Evolutionary conservation across 805 yeast genomes (phyloP).

Genomic region (Sugiyamaella chiloensis): DNA sequence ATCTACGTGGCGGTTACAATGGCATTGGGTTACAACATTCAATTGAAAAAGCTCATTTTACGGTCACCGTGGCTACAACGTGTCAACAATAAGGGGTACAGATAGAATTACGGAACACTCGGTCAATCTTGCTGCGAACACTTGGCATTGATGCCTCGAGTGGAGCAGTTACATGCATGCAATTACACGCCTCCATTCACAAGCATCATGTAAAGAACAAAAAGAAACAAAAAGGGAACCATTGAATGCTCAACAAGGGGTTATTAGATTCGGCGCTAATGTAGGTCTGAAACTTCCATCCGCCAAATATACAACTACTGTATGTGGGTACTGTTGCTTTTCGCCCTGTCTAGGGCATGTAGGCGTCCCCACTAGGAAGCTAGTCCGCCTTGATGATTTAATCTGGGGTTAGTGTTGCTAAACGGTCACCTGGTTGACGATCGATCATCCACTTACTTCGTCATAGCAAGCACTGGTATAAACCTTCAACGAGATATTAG

Average conservation of each 20-base stretch:
- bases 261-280: background rate
- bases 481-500: background rate
- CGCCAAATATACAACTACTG: background rate
- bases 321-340: too few species aligned
- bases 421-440: background rate
- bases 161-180: too few species aligned
- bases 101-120: background rate
- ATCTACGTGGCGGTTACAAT: too few species aligned
- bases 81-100: background rate
- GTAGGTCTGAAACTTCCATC: background rate
- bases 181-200: background rate
- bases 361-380: background rate
- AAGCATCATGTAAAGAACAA: background rate
- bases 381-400: background rate
- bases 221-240: too few species aligned
- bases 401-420: background rate
- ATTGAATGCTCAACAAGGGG: too few species aligned
- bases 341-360: too few species aligned
- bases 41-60: too few species aligned
- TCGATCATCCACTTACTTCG: background rate
- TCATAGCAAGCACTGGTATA: background rate
- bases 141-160: background rate
- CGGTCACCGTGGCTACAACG: background rate
- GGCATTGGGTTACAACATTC: too few species aligned
- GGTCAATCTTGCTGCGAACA: background rate